These are phyloP conservation scores for Spatholobus suberectus DNA, from an alignment of 306 rosid genomes.

Conservation along the genomic window DNA sequence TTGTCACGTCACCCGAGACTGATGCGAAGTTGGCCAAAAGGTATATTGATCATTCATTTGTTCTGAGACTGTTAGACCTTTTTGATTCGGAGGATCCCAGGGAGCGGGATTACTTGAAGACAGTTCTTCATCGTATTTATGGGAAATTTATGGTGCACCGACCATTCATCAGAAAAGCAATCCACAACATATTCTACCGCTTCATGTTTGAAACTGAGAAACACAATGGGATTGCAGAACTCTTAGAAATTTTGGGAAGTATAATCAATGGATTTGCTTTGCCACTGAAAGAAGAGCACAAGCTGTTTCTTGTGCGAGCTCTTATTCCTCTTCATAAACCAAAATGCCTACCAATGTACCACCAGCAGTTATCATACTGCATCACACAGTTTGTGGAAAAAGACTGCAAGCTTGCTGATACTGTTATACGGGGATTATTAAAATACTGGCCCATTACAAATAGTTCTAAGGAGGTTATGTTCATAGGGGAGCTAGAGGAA, in stretches of 20 bases:
- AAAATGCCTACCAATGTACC: slow-evolving; percentile 88
- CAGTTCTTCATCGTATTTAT: slow-evolving; percentile 93
- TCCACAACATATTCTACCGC: slow-evolving; percentile 86
- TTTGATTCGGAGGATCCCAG: slow-evolving; percentile 98
- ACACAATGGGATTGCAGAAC: slow-evolving; percentile 95
- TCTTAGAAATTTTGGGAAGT: slow-evolving; percentile 95
- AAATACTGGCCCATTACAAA: slow-evolving; percentile 96
- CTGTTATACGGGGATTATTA: slow-evolving; percentile 86
- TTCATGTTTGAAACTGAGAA: slow-evolving; percentile 96
- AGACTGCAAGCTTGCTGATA: slow-evolving; percentile 98
- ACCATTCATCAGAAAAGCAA: slow-evolving; percentile 94
- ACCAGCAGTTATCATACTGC: slow-evolving; percentile 96
- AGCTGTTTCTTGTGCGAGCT: slow-evolving; percentile 90
- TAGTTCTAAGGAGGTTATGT: slow-evolving; percentile 98
- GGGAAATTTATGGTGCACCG: slow-evolving; percentile 99
- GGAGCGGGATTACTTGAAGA: slow-evolving; percentile 94
- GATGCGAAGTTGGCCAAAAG: slow-evolving; percentile 98
- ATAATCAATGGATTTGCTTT: slow-evolving; percentile 96
- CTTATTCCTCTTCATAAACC: slow-evolving; percentile 98
- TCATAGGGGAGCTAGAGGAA: slow-evolving; percentile 97
- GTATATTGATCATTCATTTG: slow-evolving; percentile 92
- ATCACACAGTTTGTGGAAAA: slow-evolving; percentile 94
- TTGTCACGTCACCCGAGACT: slow-evolving; percentile 92
- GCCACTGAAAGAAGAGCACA: slow-evolving; percentile 98
- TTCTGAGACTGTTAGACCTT: slow-evolving; percentile 85